A percentile compares a stretch with the other conserved stretches of the same genome.
These are phyloP conservation scores for Calonectria multiphialidica DNA, from an alignment of 2,329 filamentous ascomycete genomes.

Conservation along the genomic window DNA sequence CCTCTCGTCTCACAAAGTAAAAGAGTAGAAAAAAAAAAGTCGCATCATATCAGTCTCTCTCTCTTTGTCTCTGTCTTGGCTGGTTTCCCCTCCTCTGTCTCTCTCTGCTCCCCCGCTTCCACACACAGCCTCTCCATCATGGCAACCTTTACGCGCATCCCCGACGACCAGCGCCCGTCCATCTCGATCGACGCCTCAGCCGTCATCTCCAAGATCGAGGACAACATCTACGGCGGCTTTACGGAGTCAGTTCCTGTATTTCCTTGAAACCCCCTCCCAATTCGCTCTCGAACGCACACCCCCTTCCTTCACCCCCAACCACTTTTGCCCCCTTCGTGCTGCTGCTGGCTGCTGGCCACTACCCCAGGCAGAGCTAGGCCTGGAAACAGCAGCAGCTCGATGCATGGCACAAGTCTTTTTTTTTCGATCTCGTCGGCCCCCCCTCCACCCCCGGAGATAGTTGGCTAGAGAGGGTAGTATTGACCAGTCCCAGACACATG, in stretches of 20 bases:
- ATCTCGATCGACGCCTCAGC: conserved; percentile 75
- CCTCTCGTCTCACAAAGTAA: neutral
- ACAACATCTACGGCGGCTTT: conserved; percentile 87
- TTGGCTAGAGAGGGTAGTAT: conserved; percentile 20
- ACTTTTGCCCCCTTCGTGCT: neutral
- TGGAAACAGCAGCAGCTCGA: neutral
- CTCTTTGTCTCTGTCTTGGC: neutral
- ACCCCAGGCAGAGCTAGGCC: conserved; percentile 13
- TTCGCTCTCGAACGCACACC: neutral
- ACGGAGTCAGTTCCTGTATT: conserved; percentile 73
- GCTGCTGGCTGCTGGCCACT: neutral
- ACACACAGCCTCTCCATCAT: conserved; percentile 55
- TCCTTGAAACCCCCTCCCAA: neutral
- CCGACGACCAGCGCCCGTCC: conserved; percentile 69
- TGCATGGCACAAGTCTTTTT: neutral
- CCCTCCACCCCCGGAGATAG: conserved; percentile 6
- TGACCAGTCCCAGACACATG: conserved; percentile 74
- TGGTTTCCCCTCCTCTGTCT: neutral
- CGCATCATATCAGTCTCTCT: neutral
- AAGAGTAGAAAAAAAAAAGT: neutral
- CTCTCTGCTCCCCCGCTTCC: neutral
- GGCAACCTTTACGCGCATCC: conserved; percentile 80
- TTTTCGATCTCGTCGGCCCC: neutral
- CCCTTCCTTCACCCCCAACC: neutral
- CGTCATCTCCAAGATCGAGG: conserved; percentile 79